Evolutionary conservation across 148 eudicot genomes (phyloP), one percentile per base, ranked within the genome.

Genomic region (Cornus florida): DNA sequence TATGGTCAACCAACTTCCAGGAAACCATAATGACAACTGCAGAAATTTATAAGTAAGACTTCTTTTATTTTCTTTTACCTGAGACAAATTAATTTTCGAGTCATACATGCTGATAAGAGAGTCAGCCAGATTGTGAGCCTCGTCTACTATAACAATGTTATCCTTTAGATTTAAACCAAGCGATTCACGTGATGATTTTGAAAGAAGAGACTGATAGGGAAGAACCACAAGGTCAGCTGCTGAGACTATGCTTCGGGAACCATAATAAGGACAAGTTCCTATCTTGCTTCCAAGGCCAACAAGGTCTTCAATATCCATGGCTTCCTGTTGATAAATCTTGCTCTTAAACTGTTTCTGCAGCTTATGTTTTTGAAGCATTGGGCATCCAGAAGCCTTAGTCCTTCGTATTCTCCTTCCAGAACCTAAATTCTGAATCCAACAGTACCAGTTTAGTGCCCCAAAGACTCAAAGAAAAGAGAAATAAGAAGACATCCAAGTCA

Each of bases 121-220:
- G 85, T 95, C 99, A 33, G 99, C 99, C 77, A 95, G 86, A 85
- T 95, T 95, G 82, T 95, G 99, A 79, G 97, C 99, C 88, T 95
- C 99, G 10, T 95, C 99, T 81, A 95, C 91, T 79, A 95, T 91
- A 68, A 95, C 84, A 57, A 93, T 73, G 80, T 80, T 93, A 70
- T 92, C 85, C 86, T 95, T 88, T 82, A 95, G 83, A 79, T 86
- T 87, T 79, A 95, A 86, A 66, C 97, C 97, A 83, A 95, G 94
- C n/a, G 97, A 93, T 88, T 95, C 97, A 68, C 99, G 94, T 46
- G 99, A 92, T 62, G 94, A 88, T 89, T 93, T 95, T 75, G 97
- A 95, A 67, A 95, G 88, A 80, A 95, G 87, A 71, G 99, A 95
- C 80, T 95, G 99, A 83, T 95, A 95, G 11, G 99, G 99, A 77